Evolutionary conservation across 2,329 filamentous ascomycete genomes (phyloP).

Genomic region (Penicillium sp.): DNA sequence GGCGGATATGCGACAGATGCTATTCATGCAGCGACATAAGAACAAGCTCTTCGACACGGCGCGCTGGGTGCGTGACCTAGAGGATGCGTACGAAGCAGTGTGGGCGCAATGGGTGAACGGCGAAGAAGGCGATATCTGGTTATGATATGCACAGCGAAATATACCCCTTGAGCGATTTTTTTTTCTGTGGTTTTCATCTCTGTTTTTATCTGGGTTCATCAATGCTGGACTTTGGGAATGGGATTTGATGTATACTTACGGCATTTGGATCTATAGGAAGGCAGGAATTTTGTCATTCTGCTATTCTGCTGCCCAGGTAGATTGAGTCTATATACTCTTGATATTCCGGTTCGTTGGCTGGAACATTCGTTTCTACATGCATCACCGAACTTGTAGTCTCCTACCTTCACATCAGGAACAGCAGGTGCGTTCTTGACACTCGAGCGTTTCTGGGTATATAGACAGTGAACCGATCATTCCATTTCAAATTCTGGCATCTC

Average conservation of each 20-base stretch:
- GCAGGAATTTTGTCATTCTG: not conserved
- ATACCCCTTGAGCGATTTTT: conserved; percentile 36
- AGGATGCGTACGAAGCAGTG: conserved; percentile 79
- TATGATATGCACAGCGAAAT: conserved; percentile 47
- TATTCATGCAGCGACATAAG: conserved; percentile 79
- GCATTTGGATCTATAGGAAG: not conserved
- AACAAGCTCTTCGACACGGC: conserved; percentile 87
- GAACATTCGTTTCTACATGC: not conserved
- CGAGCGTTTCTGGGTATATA: too few species aligned
- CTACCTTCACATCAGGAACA: too few species aligned
- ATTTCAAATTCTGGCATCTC: too few species aligned
- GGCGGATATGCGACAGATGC: conserved; percentile 69
- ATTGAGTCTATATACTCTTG: not conserved
- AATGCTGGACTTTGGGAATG: not conserved
- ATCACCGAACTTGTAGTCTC: not conserved
- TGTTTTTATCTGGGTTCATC: not conserved
- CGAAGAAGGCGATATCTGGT: conserved; percentile 87
- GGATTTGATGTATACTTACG: not conserved
- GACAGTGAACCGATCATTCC: too few species aligned
- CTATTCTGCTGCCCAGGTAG: not conserved
- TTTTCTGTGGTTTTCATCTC: conserved; percentile 10
- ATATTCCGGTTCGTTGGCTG: not conserved
- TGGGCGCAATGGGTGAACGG: conserved; percentile 85
- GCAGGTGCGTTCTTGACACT: too few species aligned
- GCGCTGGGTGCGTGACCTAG: conserved; percentile 85